A percentile compares a stretch with the other conserved stretches of the same genome.
These are phyloP conservation scores for Pulveroboletus sp. DNA, from an alignment of 768 basidiomycete species.

Conservation along the genomic window DNA sequence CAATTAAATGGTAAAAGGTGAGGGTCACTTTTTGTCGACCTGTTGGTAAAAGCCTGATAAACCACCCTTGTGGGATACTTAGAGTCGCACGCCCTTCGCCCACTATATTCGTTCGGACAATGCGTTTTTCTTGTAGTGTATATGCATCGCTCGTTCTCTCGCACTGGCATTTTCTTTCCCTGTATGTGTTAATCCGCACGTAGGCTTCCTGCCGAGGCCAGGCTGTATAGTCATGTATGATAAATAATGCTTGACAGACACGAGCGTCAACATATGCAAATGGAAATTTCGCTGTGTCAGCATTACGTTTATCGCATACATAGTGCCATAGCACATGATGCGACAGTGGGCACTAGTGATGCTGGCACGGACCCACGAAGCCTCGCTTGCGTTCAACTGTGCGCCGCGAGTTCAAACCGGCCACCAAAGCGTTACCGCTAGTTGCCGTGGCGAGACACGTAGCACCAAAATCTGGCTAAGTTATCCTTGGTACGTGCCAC, in stretches of 20 bases:
- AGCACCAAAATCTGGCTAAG: not conserved
- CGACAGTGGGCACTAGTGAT: too few relatives aligned
- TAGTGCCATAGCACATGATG: too few relatives aligned
- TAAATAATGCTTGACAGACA: not conserved
- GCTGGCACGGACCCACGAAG: too few relatives aligned
- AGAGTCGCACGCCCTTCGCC: not conserved
- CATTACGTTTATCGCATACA: too few relatives aligned
- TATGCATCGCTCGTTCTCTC: constrained; percentile 2
- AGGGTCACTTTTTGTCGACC: not conserved
- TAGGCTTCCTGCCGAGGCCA: not conserved
- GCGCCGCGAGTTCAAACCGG: too few relatives aligned
- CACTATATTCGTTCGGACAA: constrained; percentile 11
- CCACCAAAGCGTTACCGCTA: too few relatives aligned
- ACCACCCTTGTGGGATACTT: not conserved
- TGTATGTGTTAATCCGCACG: constrained; percentile 2
- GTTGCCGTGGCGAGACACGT: too few relatives aligned
- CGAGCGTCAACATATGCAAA: too few relatives aligned
- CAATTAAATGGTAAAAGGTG: constrained; percentile 12
- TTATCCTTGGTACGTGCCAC: not conserved
- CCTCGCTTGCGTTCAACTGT: too few relatives aligned
- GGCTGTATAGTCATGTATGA: constrained; percentile 4
- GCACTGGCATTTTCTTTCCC: constrained; percentile 1
- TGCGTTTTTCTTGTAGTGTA: not conserved
- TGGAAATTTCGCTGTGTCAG: too few relatives aligned
- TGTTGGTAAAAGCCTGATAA: not conserved